Evolutionary conservation across 2,329 filamentous ascomycete species (phyloP), one percentile per base, ranked within the genome.

Genomic region (Cercospora sojina): DNA sequence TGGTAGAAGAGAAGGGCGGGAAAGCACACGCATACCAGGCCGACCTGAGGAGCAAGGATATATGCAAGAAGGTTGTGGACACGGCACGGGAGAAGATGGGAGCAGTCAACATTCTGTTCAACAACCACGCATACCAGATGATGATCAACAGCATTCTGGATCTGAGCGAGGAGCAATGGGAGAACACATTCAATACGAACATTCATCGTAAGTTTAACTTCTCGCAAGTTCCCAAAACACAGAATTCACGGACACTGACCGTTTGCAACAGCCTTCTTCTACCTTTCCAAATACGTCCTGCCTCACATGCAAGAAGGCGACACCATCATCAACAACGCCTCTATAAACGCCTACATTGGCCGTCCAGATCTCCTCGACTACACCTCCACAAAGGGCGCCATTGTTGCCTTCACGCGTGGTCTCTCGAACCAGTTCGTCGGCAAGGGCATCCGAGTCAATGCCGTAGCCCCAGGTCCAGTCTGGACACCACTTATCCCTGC

Each of bases 321-420:
- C 64, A 88, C 87, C 27, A 92, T 96, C 77, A 92, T 96, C 84
- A 95, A 94, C 82, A 93, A 92, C 76, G 88, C 91, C 53, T 93
- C 90, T 32, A 89, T 95, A 76, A 94, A 94, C 77, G 90, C 89
- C 27, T 95, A 94, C 79, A 86, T 93, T 65, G 91, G 91, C 43
- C 89, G 91, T 1, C 89, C 89, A 0, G 91, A 94, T 73, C 84
- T 94, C 1, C 85, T 95, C 58, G 91, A 95, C 78, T 94, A 95
- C 80, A 93, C 91, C 0, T 88, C 89, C 1, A 92, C 89, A 27
- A 92, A 91, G 77, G 91, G 91, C 38, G 91, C 90, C 62, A 90
- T 95, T 70, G 80, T 94, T 3, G 86, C 91, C 2, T 95, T 95
- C 79, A 94, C 91, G 0, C 88, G 91, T 38, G 90, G 85, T 0